phyloP scores from a whole-genome alignment of 805 yeast species.

The Torulaspora indica region DNA sequence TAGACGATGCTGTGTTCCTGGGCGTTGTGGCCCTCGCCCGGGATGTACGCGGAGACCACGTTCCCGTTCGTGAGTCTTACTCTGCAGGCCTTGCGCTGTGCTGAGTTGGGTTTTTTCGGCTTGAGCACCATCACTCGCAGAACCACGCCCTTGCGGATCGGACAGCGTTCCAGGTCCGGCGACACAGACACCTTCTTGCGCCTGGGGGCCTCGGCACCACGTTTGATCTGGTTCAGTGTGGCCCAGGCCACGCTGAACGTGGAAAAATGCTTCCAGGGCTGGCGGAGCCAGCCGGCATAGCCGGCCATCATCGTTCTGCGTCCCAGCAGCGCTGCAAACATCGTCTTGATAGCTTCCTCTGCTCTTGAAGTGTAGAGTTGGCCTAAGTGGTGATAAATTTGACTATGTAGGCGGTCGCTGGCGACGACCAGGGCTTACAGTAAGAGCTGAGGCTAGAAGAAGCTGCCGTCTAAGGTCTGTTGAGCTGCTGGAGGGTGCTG shows the following conservation, averaged over 20 bases:
- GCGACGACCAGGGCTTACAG: not conserved
- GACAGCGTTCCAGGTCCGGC: constrained; percentile 79
- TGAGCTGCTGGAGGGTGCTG: not conserved
- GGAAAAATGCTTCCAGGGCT: constrained; percentile 5
- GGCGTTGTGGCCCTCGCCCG: constrained; percentile 97
- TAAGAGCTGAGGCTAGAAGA: not conserved
- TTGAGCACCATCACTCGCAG: constrained; percentile 89
- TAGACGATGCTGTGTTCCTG: constrained; percentile 96
- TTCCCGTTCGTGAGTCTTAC: constrained; percentile 89
- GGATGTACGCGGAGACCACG: constrained; percentile 85
- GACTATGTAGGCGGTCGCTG: constrained; percentile 1
- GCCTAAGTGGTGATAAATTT: constrained; percentile 1
- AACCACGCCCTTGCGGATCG: constrained; percentile 90
- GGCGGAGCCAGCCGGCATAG: not conserved
- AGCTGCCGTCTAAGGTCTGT: not conserved
- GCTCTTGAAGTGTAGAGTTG: no score
- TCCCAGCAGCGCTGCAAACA: not conserved
- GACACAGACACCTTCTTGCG: constrained; percentile 50
- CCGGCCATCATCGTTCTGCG: not conserved
- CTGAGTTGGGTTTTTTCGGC: constrained; percentile 98
- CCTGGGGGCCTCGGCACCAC: constrained; percentile 53
- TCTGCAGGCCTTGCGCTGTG: constrained; percentile 94
- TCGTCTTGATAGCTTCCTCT: no score
- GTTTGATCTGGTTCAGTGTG: constrained; percentile 70
- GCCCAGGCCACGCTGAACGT: constrained; percentile 39